These are phyloP conservation scores for Cystofilobasidium capitatum DNA, from an alignment of 768 basidiomycete species.

Conservation along the genomic window DNA sequence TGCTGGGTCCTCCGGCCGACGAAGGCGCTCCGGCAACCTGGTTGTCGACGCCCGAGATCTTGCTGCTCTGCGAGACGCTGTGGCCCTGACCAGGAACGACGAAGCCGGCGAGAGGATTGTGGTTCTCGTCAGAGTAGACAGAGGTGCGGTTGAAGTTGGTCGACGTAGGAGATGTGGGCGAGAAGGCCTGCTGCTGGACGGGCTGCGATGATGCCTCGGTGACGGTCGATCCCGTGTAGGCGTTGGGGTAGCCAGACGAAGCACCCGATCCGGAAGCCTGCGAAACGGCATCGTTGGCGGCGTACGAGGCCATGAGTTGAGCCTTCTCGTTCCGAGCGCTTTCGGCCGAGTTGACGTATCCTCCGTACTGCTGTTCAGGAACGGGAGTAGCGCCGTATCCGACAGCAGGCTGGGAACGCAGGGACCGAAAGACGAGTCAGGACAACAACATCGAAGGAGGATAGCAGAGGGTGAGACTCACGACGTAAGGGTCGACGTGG, in stretches of 20 bases:
- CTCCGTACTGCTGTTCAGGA: background rate
- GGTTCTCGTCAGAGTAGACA: background rate
- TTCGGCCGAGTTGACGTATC: background rate
- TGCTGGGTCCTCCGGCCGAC: background rate
- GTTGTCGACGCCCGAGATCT: background rate
- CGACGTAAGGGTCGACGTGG: conserved; percentile 3
- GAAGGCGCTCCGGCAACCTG: background rate
- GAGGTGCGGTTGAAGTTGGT: background rate
- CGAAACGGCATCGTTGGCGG: background rate
- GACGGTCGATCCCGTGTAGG: background rate
- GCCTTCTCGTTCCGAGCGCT: background rate
- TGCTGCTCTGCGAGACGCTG: background rate
- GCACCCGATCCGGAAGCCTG: background rate
- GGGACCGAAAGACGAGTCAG: background rate
- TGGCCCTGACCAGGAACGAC: background rate
- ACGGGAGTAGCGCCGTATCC: background rate
- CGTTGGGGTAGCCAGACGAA: background rate
- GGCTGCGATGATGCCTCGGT: background rate
- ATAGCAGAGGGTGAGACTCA: background rate
- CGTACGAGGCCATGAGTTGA: background rate
- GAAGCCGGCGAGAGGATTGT: background rate
- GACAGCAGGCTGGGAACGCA: background rate
- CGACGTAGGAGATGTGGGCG: background rate
- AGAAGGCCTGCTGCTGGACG: background rate
- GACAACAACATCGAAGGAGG: background rate